Base-by-base conservation (phyloP, 1,284 basidiomycete genomes). In the Malassezia arunalokei region DNA sequence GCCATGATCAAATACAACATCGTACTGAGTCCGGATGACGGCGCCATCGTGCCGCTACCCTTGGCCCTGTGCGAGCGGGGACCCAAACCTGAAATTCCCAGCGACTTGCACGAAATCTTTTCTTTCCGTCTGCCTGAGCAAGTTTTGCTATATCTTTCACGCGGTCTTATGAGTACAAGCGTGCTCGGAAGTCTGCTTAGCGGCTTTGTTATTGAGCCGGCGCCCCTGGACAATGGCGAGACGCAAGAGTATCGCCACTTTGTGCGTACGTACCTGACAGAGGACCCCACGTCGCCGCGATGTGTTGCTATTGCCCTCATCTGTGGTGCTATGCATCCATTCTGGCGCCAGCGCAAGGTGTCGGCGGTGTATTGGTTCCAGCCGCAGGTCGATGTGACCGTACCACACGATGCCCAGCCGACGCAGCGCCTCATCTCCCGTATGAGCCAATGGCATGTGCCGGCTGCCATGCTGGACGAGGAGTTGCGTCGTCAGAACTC, bases 401-500 rank as follows among this genome's bases (percentile, higher is more conserved):
- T 71, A 41, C 64, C 64, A 8, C 63, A 69, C 52, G 69, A 66
- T 41, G 84, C 85, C 41, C 76, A 78, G 41, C 82, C 84, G 71
- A 94, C 91, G 7, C 81, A 82, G 47, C 84, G 87, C 71, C 80
- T 95, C 28, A 84, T 88, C 54, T 87, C 92, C 64, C 80, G 88
- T 48, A 86, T 94, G 32, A 77, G 82, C 1, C 83, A 84, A n/a
- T 99, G 94, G 94, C 85, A 86, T 64, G 91, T 98, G 5, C 80
- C 84, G 6, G 87, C 86, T 59, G 75, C 80, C 37, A 79, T 89
- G 48, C 83, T 99, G 43, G 90, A 95, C 74, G 87, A 94, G 67
- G 92, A 98, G 76, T 76, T 98, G 62, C 81, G 92, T 72, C 80
- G 91, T 73, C 94, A 98, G 77, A 89, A 90, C 74, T 90, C 92